These are phyloP conservation scores for Sporothrix mexicana DNA, from an alignment of 2,329 filamentous ascomycete genomes.

Conservation along the genomic window DNA sequence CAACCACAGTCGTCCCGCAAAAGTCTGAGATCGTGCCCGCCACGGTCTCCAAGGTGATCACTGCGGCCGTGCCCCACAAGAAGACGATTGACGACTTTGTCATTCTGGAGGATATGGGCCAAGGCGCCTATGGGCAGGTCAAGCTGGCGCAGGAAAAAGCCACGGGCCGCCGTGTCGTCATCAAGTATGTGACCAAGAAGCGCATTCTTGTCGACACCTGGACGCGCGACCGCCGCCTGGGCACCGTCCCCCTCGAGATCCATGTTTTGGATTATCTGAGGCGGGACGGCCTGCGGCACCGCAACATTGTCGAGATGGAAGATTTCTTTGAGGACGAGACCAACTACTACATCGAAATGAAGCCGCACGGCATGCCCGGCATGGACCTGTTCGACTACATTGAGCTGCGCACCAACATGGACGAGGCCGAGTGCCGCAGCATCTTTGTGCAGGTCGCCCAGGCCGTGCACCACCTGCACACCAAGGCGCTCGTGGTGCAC, in stretches of 20 bases:
- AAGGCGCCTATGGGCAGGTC: slow-evolving; percentile 96
- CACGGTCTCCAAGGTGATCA: slow-evolving; percentile 37
- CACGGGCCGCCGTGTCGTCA: slow-evolving; percentile 80
- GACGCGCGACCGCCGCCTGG: slow-evolving; percentile 90
- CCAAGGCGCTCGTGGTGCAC: slow-evolving; percentile 88
- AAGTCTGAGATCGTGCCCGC: slow-evolving; percentile 29
- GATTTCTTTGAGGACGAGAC: slow-evolving; percentile 78
- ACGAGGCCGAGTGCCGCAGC: slow-evolving; percentile 88
- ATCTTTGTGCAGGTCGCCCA: slow-evolving; percentile 94
- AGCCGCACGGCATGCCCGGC: slow-evolving; percentile 89
- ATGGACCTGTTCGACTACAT: slow-evolving; percentile 99
- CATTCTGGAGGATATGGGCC: slow-evolving; percentile 97
- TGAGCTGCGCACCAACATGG: slow-evolving; percentile 94
- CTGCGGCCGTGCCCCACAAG: slow-evolving; percentile 57
- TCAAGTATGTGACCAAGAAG: slow-evolving; percentile 97
- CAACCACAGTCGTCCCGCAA: not conserved
- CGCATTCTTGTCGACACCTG: slow-evolving; percentile 97
- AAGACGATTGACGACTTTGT: slow-evolving; percentile 89
- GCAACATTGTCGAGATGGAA: slow-evolving; percentile 75
- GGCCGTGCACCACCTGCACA: slow-evolving; percentile 90
- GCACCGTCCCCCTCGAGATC: slow-evolving; percentile 95
- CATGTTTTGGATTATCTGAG: slow-evolving; percentile 94
- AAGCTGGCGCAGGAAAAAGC: slow-evolving; percentile 90
- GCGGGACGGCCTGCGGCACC: slow-evolving; percentile 69
- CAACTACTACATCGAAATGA: slow-evolving; percentile 99